Evolutionary conservation across 345 rosid genomes (phyloP), one percentile per base, ranked within the genome.

Genomic region (Clausena lansium): DNA sequence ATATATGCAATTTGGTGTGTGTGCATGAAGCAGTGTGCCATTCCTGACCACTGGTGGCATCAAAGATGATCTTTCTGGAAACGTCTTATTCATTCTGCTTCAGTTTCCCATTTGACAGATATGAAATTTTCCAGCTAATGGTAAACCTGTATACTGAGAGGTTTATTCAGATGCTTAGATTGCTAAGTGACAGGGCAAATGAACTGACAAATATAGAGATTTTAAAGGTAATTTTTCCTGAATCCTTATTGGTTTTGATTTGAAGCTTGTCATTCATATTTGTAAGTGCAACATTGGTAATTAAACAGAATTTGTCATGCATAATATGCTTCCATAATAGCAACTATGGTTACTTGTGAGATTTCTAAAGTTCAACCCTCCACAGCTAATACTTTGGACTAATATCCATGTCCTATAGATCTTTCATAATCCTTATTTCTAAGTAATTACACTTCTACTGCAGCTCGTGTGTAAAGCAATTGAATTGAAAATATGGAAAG

Each of bases 91-190:
- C 52, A 47, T 62, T 78, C 45, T 77, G 45, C 72, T 69, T 74
- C 55, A 10, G 27, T 81, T 75, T 76, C 77, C 71, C 74, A 27
- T 85, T 76, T 82, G 76, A 85, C 98, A 97, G 99, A 88, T 97
- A 93, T 81, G 99, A 94, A 85, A 94, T 97, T 82, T 97, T 97
- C 86, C 99, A 97, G 82, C 98, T 97, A 80, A 90, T 97, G 98
- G 99, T 97, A 82, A 97, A 97, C 84, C 89, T 94, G 22, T 97
- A 97, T 76, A 93, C 98, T 11, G 99, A 94, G 98, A 90, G 99
- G 86, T 94, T 97, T 81, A 93, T 90, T 84, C 99, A 97, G 87
- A 92, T 94, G 98, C 99, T 97, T 83, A 87, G 99, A 80, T 83
- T 94, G 89, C 94, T 97, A 64, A 93, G 99, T 81, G 96, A 97